Conservation (phyloP, 257 asterid species). For the Solanum pimpinellifolium region DNA sequence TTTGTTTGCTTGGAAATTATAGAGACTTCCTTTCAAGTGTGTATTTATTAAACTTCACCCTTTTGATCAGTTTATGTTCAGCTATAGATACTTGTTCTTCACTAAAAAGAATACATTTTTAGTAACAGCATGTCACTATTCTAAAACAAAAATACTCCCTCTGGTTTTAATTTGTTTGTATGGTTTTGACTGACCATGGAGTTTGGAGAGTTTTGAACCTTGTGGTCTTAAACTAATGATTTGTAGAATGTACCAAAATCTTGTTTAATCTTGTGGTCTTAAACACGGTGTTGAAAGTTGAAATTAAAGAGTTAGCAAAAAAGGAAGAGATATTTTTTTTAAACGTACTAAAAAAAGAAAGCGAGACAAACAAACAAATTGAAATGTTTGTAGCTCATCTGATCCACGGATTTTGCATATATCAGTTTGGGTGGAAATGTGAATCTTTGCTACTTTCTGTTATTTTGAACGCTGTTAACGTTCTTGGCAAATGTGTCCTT, state of each 20-base stretch:
- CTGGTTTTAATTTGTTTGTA: not conserved
- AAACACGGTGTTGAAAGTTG: not conserved
- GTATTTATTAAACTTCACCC: not conserved
- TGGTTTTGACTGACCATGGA: not conserved
- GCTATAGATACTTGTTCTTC: not conserved
- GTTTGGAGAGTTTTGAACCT: not conserved
- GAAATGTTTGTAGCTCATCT: not conserved
- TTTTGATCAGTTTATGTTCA: not conserved
- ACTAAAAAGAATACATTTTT: not conserved
- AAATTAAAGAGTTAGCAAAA: not conserved
- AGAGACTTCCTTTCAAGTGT: not conserved
- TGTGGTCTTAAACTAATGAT: not conserved
- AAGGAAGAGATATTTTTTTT: not conserved
- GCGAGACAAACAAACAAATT: not conserved
- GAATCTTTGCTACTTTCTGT: not conserved
- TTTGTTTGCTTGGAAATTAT: not conserved
- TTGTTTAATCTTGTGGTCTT: not conserved
- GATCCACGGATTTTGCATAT: not conserved
- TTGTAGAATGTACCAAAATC: not conserved
- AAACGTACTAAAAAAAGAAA: not conserved
- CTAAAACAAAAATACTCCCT: not conserved
- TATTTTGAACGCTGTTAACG: not conserved
- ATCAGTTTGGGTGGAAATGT: not conserved
- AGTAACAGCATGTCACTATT: not conserved
- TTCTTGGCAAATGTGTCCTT: not conserved